phyloP scores from a whole-genome alignment of 2,329 filamentous ascomycete species.

The Biscogniauxia mediterranea region DNA sequence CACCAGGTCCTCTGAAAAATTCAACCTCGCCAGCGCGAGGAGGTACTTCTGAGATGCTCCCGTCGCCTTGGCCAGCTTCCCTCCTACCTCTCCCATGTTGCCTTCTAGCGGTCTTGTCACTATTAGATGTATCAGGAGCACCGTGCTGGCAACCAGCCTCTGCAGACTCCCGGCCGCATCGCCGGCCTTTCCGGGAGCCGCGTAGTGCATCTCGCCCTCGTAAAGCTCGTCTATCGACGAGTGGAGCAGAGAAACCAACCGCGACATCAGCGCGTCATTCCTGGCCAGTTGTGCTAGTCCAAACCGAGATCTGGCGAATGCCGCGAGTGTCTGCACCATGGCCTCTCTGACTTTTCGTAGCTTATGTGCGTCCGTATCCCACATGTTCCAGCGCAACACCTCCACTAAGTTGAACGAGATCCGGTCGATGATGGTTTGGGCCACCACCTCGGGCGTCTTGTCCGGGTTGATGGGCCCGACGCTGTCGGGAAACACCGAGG shows the following conservation, averaged over 20 bases:
- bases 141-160: constrained; percentile 47
- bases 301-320: constrained; percentile 61
- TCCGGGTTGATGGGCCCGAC: constrained; percentile 63
- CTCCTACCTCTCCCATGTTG: constrained; percentile 58
- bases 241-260: constrained; percentile 65
- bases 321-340: constrained; percentile 53
- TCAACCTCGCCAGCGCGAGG: constrained; percentile 76
- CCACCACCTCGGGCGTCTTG: constrained; percentile 43
- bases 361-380: constrained; percentile 39
- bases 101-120: constrained; percentile 48
- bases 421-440: constrained; percentile 55
- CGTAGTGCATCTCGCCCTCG: constrained; percentile 48
- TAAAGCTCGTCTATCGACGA: constrained; percentile 73
- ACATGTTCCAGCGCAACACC: constrained; percentile 44
- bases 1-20: constrained; percentile 73
- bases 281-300: constrained; percentile 64
- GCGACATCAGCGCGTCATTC: constrained; percentile 69
- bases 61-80: constrained; percentile 66
- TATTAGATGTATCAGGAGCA: constrained; percentile 51
- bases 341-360: constrained; percentile 44
- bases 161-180: constrained; percentile 35
- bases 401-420: constrained; percentile 63
- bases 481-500: constrained; percentile 60
- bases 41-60: constrained; percentile 81
- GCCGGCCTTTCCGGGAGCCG: constrained; percentile 15